phyloP scores from a whole-genome alignment of 768 basidiomycete genomes.

The Termitomyces sp. region DNA sequence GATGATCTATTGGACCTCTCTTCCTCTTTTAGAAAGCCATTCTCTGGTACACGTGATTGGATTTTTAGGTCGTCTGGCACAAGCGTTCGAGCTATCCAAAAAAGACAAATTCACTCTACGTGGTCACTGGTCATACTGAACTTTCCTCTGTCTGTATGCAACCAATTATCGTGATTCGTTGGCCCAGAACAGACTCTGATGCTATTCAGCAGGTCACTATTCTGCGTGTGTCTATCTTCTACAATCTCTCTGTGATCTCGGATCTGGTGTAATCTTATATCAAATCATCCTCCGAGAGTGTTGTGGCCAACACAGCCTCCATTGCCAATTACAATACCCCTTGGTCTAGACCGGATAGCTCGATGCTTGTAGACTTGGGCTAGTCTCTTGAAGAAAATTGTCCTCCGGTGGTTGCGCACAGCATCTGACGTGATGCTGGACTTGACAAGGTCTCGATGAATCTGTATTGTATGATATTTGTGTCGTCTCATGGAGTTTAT shows the following conservation, averaged over 20 bases:
- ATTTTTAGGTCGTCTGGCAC: slow-evolving; percentile 2
- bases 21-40: slow-evolving; percentile 12
- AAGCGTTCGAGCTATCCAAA: not conserved
- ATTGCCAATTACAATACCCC: slow-evolving; percentile 1
- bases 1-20: slow-evolving; percentile 1
- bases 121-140: slow-evolving; percentile 2
- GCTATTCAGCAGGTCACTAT: slow-evolving; percentile 5
- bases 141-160: slow-evolving; percentile 10
- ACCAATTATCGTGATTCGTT: slow-evolving; percentile 9
- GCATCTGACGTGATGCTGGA: slow-evolving; percentile 6
- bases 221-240: slow-evolving; percentile 4
- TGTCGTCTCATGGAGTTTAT: slow-evolving; percentile 10
- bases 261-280: not conserved
- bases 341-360: not conserved
- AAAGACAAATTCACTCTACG: not conserved
- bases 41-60: slow-evolving; percentile 8
- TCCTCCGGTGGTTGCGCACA: slow-evolving; percentile 5
- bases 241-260: not conserved
- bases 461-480: slow-evolving; percentile 10
- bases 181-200: slow-evolving; percentile 6
- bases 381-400: not conserved
- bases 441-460: slow-evolving; percentile 4
- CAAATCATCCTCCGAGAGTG: slow-evolving; percentile 4
- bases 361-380: slow-evolving; percentile 3
- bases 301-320: slow-evolving; percentile 9